Evolutionary conservation across 805 yeast species (phyloP), one percentile per base, ranked within the genome.

Genomic region (Schwanniomyces yamadae): DNA sequence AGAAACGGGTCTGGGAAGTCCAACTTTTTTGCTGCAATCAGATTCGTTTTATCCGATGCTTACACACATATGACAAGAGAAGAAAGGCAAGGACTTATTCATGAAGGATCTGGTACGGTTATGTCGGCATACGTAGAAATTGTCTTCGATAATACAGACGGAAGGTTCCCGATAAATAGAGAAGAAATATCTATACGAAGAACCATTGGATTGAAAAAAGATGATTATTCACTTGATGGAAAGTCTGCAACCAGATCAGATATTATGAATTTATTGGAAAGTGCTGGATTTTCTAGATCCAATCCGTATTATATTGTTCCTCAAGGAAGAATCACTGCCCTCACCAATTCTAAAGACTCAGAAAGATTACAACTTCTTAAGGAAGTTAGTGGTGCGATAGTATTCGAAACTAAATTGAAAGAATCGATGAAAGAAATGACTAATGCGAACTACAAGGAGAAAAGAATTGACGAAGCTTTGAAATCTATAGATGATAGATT

Each of bases 301-400:
- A 90, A 89, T 45, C 96, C 97, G 1, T 91, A 90, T 59, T 91
- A 91, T 57, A 91, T 93, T 48, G 98, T 93, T 4, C 98, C 99
- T 0, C 99, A 93, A 61, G 99, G 99, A 14, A 73, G 86, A 49
- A 87, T 93, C 49, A 84, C 96, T 1, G 73, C 85, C 0, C 69
- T 93, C 40, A 91, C 98, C 0, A 88, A 88, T 53, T 91, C 96
- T 0, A 85, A 85, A 48, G 96, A 89, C 54, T 54, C 76, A 3
- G 96, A 90, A 53, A 75, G 97, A 42, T 68, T 91, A 34, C 73
- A 76, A 23, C 63, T 90, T 25, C 65, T 93, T 47, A 89, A 91
- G 47, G 96, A 89, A 52, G 96, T 91, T 22, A 93, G 96, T 20
- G 99, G 99, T 13, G 96, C 98, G 1, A 82, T 80, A 40, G 84